Conservation (phyloP, 768 basidiomycete genomes). For the Trametes villosa region DNA sequence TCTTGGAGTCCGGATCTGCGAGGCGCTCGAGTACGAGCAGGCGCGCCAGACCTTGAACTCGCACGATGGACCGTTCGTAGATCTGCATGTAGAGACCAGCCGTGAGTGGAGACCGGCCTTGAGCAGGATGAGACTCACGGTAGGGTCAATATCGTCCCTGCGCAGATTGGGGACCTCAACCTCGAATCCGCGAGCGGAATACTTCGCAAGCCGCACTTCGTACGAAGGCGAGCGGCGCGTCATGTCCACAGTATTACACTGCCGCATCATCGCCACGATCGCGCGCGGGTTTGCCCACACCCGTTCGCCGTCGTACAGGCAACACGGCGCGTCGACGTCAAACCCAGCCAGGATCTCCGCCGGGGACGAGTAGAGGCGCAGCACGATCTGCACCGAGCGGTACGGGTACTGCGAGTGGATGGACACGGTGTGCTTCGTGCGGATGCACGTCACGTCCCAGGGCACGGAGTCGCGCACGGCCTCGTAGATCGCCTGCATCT, state of each 20-base stretch:
- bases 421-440: constrained; percentile 67
- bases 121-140: constrained; percentile 41
- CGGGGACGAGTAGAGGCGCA: constrained; percentile 65
- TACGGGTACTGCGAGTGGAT: constrained; percentile 71
- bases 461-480: constrained; percentile 68
- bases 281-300: constrained; percentile 65
- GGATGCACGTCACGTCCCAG: constrained; percentile 70
- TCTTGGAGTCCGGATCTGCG: constrained; percentile 47
- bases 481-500: constrained; percentile 62
- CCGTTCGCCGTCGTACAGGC: constrained; percentile 55
- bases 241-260: constrained; percentile 65
- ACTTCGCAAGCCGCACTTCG: constrained; percentile 64
- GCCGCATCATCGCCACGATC: constrained; percentile 66
- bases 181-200: constrained; percentile 57
- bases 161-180: constrained; percentile 57
- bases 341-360: constrained; percentile 71
- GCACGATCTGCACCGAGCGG: constrained; percentile 65
- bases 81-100: constrained; percentile 42
- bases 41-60: constrained; percentile 62
- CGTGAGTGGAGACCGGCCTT: background rate
- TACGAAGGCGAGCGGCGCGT: constrained; percentile 68
- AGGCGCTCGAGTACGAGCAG: constrained; percentile 66
- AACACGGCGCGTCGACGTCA: constrained; percentile 68
- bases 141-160: constrained; percentile 60
- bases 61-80: constrained; percentile 59